Conservation (phyloP, 768 basidiomycete genomes). For the Asterophora parasitica region DNA sequence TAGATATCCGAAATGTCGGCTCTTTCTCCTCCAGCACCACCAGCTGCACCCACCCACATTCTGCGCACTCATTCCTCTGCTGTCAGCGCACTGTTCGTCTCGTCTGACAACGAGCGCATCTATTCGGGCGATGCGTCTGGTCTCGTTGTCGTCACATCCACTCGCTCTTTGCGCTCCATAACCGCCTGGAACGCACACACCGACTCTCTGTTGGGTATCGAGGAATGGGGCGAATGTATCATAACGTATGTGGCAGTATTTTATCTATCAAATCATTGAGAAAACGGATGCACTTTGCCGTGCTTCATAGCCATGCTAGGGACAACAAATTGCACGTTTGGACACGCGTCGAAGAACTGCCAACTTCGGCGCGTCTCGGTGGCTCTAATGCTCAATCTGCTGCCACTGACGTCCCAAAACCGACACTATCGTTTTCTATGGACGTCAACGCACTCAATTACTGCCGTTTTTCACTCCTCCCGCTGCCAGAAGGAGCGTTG, state of each 20-base stretch:
- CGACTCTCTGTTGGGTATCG: slow-evolving; percentile 69
- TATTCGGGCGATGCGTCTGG: slow-evolving; percentile 87
- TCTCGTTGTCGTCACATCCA: slow-evolving; percentile 61
- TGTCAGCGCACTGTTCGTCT: slow-evolving; percentile 57
- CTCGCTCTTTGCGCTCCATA: slow-evolving; percentile 51
- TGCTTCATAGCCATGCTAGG: slow-evolving; percentile 60
- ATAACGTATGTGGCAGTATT: slow-evolving; percentile 65
- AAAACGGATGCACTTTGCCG: neutral
- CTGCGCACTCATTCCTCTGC: slow-evolving; percentile 69
- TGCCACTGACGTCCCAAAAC: slow-evolving; percentile 35
- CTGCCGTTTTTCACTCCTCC: slow-evolving; percentile 76
- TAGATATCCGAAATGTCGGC: too few species aligned
- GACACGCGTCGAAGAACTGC: slow-evolving; percentile 38
- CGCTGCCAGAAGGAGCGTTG: slow-evolving; percentile 35
- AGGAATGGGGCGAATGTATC: slow-evolving; percentile 63
- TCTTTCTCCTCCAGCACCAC: slow-evolving; percentile 26
- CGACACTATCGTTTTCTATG: slow-evolving; percentile 59
- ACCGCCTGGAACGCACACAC: slow-evolving; percentile 76
- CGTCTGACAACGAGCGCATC: slow-evolving; percentile 72
- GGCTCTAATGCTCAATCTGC: slow-evolving; percentile 52
- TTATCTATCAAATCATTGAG: neutral
- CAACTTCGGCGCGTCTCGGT: slow-evolving; percentile 40
- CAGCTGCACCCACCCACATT: slow-evolving; percentile 66
- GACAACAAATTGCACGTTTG: slow-evolving; percentile 86
- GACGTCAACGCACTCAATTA: slow-evolving; percentile 94